Conservation (phyloP, 495 filamentous ascomycete genomes). For the Penicillium arizonense region DNA sequence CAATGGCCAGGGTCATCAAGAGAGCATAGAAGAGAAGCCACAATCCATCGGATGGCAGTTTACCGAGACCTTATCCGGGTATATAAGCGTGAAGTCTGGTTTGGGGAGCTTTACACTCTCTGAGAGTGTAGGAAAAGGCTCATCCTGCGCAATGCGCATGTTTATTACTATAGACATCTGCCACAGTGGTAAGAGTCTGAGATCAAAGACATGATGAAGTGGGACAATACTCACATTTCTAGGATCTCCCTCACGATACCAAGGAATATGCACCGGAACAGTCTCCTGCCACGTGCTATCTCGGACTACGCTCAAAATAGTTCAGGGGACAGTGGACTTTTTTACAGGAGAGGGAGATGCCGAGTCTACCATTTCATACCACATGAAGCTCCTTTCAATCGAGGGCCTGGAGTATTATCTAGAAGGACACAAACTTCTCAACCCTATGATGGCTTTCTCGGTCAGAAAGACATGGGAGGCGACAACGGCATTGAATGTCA, state of each 20-base stretch:
- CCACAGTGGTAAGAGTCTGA: neutral
- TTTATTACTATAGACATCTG: neutral
- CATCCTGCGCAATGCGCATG: neutral
- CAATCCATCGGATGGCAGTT: conserved; percentile 2
- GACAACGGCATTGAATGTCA: conserved; percentile 62
- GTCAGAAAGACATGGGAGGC: conserved; percentile 56
- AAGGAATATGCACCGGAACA: conserved; percentile 50
- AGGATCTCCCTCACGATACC: conserved; percentile 2
- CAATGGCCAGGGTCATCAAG: neutral
- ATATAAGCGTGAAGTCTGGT: neutral
- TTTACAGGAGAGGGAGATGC: conserved; percentile 51
- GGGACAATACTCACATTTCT: neutral
- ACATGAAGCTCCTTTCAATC: conserved; percentile 56
- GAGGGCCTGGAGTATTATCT: conserved; percentile 53
- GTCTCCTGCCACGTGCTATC: conserved; percentile 58
- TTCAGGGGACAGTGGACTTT: conserved; percentile 41
- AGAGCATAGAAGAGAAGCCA: neutral
- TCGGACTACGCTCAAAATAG: conserved; percentile 48
- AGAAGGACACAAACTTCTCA: conserved; percentile 61
- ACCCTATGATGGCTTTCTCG: conserved; percentile 56
- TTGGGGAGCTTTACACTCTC: neutral
- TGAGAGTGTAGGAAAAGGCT: neutral
- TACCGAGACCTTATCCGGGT: neutral
- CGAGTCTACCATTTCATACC: conserved; percentile 59
- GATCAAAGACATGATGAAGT: neutral